These are phyloP conservation scores for Ophiostoma sp. DNA, from an alignment of 2,329 filamentous ascomycete species.

Conservation along the genomic window DNA sequence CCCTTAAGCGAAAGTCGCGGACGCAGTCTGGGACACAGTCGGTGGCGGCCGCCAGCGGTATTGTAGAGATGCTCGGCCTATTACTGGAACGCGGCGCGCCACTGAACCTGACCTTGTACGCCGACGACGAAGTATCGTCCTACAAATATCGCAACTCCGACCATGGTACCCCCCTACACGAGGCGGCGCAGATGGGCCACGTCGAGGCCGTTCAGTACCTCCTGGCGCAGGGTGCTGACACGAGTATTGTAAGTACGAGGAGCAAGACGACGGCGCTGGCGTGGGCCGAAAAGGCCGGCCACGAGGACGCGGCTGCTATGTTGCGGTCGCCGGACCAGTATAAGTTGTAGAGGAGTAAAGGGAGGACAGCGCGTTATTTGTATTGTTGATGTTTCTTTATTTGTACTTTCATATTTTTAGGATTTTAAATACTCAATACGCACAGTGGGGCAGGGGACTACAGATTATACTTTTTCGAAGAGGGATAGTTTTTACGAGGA, in stretches of 20 bases:
- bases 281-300: conserved; percentile 18
- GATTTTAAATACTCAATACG: not conserved
- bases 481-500: not conserved
- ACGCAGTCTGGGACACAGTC: not conserved
- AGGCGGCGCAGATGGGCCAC: conserved; percentile 13
- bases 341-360: not conserved
- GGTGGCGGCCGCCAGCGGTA: conserved; percentile 35
- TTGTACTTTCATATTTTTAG: too few species aligned
- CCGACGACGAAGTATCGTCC: conserved; percentile 11
- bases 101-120: conserved; percentile 20
- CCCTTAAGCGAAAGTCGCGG: conserved; percentile 10
- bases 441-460: not conserved
- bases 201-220: conserved; percentile 10
- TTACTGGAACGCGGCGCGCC: conserved; percentile 10
- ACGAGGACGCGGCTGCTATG: not conserved
- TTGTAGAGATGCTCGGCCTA: conserved; percentile 28
- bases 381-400: conserved; percentile 2
- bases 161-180: conserved; percentile 9
- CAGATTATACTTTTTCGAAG: not conserved
- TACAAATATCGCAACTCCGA: not conserved
- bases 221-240: conserved; percentile 18
- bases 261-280: conserved; percentile 12
- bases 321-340: conserved; percentile 38
- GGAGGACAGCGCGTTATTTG: not conserved
- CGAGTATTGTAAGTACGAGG: conserved; percentile 10